Base-by-base conservation (phyloP, 805 yeast species). In the Spathaspora passalidarum region DNA sequence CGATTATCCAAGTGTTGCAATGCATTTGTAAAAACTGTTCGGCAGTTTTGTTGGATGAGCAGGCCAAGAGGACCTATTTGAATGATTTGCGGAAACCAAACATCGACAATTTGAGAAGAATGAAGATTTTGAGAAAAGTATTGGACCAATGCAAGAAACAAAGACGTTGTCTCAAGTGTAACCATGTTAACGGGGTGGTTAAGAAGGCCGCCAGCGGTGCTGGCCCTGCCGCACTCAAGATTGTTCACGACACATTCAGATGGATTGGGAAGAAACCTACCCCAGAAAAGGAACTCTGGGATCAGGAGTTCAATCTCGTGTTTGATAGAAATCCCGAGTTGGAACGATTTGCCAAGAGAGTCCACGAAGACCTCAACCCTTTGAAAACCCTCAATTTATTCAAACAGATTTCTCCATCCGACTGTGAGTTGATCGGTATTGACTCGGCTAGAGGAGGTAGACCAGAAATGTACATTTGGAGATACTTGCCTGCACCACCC, bases 401-500 rank as follows among this genome's bases (percentile, higher is more conserved):
- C 75, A 88, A 88, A 62, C 94, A 85, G 62, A 83, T 94, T 22
- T 66, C 79, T 35, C 91, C 97, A 0, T 78, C 80, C 38, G 99
- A 94, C 60, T 91, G 97, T 69, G 97, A 92, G 65, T 75, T 94
- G 16, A 69, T 94, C 25, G 99, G 99, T 45, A 81, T 94, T 44
- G 94, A 94, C 59, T 80, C 97, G 1, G 78, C 88, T 3, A 79
- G 82, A 55, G 88, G 90, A 32, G 97, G 97, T 40, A 78, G 97
- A 54, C 99, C 98, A 4, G 98, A 92, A 67, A 88, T 86, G 77
- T 94, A 91, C 63, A 81, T 94, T 34, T 94, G 99, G 99, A 80
- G 96, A 60, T 94, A 91, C 62, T 76, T 94, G 45, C 99, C 99
- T 0, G 98, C 98, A 0, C 99, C 99, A 1, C 99, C 99, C 0